phyloP scores from a whole-genome alignment of 2,329 filamentous ascomycete species.

The Graphilbum fragrans region DNA sequence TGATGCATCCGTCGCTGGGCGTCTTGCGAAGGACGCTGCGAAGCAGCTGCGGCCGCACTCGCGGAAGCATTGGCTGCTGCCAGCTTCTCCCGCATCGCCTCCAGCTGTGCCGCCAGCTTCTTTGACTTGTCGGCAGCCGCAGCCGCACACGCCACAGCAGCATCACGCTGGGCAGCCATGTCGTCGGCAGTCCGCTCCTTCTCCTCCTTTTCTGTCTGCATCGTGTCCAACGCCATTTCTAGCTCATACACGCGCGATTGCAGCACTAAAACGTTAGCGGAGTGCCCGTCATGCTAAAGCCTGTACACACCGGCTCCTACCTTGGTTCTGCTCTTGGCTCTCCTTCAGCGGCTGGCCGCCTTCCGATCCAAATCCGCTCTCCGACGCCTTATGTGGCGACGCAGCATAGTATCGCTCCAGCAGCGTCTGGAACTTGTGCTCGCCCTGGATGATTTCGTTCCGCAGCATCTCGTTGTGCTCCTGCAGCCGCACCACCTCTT shows the following conservation, averaged over 20 bases:
- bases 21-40: constrained; percentile 4
- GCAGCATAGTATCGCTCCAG: constrained; percentile 9
- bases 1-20: constrained; percentile 10
- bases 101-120: constrained; percentile 6
- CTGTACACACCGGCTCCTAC: constrained; percentile 2
- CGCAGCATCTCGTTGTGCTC: constrained; percentile 15
- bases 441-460: constrained; percentile 11
- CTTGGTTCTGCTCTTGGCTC: constrained; percentile 6
- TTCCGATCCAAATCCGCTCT: constrained; percentile 4
- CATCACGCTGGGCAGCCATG: constrained; percentile 6
- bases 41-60: neutral
- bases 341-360: constrained; percentile 4
- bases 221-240: constrained; percentile 6
- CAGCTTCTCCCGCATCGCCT: constrained; percentile 4
- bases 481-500: constrained; percentile 16
- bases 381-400: constrained; percentile 4
- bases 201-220: constrained; percentile 7
- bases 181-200: constrained; percentile 1
- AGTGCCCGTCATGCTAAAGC: too few relatives aligned
- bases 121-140: constrained; percentile 2
- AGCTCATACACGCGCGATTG: constrained; percentile 6
- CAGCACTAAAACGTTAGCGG: constrained; percentile 4
- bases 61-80: neutral
- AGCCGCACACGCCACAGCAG: constrained; percentile 2
- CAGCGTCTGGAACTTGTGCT: constrained; percentile 10